phyloP scores from a whole-genome alignment of 352 stramenopile genomes.

The Peronospora belbahrii region DNA sequence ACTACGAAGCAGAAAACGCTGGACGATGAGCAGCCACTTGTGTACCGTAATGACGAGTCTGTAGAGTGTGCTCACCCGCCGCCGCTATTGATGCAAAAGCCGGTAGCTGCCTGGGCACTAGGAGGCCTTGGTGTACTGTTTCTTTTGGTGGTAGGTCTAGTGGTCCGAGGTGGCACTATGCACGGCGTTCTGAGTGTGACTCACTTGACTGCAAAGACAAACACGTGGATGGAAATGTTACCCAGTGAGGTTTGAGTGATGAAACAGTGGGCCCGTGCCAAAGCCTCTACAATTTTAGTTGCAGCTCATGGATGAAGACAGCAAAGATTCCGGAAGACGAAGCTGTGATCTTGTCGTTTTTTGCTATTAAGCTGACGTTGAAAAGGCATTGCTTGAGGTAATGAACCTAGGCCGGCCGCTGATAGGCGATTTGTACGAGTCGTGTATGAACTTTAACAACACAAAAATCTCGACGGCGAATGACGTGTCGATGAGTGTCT shows the following conservation, averaged over 20 bases:
- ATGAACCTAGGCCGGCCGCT: slow-evolving; percentile 58
- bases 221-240: slow-evolving; percentile 17
- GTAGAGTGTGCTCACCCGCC: background rate
- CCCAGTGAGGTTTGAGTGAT: slow-evolving; percentile 34
- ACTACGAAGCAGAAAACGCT: slow-evolving; percentile 1
- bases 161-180: slow-evolving; percentile 28
- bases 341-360: slow-evolving; percentile 29
- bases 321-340: slow-evolving; percentile 34
- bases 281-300: slow-evolving; percentile 74
- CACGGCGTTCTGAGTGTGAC: slow-evolving; percentile 21
- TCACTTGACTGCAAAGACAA: slow-evolving; percentile 4
- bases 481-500: slow-evolving; percentile 9
- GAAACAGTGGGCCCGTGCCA: slow-evolving; percentile 39
- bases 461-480: slow-evolving; percentile 35
- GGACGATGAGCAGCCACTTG: slow-evolving; percentile 15
- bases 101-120: slow-evolving; percentile 23
- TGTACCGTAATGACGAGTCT: slow-evolving; percentile 8
- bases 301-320: slow-evolving; percentile 39
- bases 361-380: slow-evolving; percentile 24
- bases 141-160: slow-evolving; percentile 36
- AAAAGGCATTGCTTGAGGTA: slow-evolving; percentile 37
- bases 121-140: slow-evolving; percentile 28
- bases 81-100: slow-evolving; percentile 13
- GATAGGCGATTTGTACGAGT: slow-evolving; percentile 47
- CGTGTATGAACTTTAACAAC: slow-evolving; percentile 56